Percentiles rank a stretch among this genome's conserved stretches.
phyloP scores from a whole-genome alignment of 1,284 basidiomycete species.

The Takashimella koratensis region DNA sequence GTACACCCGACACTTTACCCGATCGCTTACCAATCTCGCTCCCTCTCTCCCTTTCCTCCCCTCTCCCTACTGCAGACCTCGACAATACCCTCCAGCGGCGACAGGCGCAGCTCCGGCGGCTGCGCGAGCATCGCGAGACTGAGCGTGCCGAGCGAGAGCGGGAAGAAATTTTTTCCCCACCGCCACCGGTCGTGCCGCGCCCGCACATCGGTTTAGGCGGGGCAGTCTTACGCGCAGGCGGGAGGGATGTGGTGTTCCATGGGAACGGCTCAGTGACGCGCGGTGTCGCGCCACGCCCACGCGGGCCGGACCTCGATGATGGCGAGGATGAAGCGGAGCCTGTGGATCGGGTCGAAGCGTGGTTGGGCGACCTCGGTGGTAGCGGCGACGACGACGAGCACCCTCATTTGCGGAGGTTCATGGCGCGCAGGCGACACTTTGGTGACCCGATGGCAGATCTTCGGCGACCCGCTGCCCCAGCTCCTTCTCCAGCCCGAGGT shows the following conservation, averaged over 20 bases:
- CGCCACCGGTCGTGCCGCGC: neutral
- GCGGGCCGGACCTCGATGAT: neutral
- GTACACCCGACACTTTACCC: too few relatives aligned
- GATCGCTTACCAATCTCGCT: too few relatives aligned
- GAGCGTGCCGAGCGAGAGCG: neutral
- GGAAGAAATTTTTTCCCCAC: constrained; percentile 9
- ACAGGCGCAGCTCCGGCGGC: neutral
- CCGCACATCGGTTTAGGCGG: constrained; percentile 17
- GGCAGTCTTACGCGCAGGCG: constrained; percentile 22
- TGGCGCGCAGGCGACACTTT: neutral
- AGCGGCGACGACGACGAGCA: neutral
- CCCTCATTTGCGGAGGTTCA: neutral
- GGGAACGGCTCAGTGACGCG: neutral
- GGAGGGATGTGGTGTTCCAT: constrained; percentile 18
- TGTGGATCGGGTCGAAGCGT: neutral
- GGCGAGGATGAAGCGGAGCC: neutral
- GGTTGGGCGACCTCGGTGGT: neutral
- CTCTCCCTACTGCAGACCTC: neutral
- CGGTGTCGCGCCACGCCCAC: neutral
- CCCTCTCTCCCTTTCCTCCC: too few relatives aligned
- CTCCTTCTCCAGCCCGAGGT: neutral
- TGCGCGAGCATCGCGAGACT: neutral
- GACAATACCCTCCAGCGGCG: neutral
- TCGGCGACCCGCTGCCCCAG: neutral
- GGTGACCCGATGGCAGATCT: neutral